phyloP scores from a whole-genome alignment of 2,329 filamentous ascomycete genomes.

The Coniochaeta sp. region DNA sequence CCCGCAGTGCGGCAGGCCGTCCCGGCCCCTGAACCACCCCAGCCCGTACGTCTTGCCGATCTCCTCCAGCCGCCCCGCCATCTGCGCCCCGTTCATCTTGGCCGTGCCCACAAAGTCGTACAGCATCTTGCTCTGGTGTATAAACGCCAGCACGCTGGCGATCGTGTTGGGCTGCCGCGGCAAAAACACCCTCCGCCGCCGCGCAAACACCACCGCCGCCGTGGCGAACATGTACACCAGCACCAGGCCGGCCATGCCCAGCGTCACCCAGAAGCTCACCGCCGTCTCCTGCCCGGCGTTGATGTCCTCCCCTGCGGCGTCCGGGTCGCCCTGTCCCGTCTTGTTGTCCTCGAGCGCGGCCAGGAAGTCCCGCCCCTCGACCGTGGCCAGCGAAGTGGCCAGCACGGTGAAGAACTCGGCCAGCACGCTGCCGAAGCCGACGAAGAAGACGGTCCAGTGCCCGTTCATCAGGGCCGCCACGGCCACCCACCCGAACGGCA shows the following conservation, averaged over 20 bases:
- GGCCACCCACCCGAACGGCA: conserved; percentile 60
- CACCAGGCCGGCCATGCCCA: conserved; percentile 54
- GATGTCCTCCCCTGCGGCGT: conserved; percentile 17
- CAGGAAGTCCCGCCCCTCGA: conserved; percentile 55
- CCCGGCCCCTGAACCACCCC: conserved; percentile 69
- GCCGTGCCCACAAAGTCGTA: conserved; percentile 66
- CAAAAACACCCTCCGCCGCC: conserved; percentile 61
- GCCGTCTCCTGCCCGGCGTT: conserved; percentile 52
- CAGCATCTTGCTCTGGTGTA: conserved; percentile 75
- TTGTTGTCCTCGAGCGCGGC: conserved; percentile 17
- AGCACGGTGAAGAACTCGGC: conserved; percentile 67
- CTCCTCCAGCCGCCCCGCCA: conserved; percentile 51
- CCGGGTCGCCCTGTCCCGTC: conserved; percentile 5
- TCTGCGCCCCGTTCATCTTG: conserved; percentile 50
- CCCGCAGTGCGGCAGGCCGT: conserved; percentile 67
- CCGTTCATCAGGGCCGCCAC: conserved; percentile 54
- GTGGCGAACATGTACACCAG: conserved; percentile 57
- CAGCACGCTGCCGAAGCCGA: conserved; percentile 64
- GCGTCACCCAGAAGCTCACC: conserved; percentile 58
- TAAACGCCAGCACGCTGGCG: conserved; percentile 66
- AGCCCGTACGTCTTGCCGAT: conserved; percentile 64
- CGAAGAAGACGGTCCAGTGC: conserved; percentile 57
- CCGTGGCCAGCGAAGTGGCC: conserved; percentile 56
- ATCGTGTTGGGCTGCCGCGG: conserved; percentile 75
- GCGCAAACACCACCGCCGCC: conserved; percentile 50